Base-by-base conservation (phyloP, 257 asterid species). In the Solanum virginianum region DNA sequence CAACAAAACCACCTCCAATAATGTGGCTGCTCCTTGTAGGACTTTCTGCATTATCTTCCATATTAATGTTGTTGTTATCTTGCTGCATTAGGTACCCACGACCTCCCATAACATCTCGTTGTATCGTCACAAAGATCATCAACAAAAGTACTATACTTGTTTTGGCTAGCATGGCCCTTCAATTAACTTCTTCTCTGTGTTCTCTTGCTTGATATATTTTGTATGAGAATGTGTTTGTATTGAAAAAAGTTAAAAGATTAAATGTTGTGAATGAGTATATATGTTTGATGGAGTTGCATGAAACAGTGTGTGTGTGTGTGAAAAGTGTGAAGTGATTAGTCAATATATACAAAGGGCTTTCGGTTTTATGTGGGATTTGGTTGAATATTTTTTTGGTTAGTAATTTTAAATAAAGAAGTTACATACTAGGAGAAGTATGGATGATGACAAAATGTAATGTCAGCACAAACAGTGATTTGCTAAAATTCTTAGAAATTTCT, bases 1-100 rank as follows among this genome's bases (percentile, higher is more conserved):
- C 91, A 88, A 85, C 81, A 87, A 84, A 85, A 18, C 89, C 90
- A 18, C 89, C 89, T 24, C 49, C 47, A 32, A 18, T 68, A 32
- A 18, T 68, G 14, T 49, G 59, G 13, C 15, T 84, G 29, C 1
- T 26, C 1, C 74, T 81, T 20, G 82, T 85, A 20, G 45, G 80
- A 20, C 32, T 83, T 68, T 49, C 49, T 49, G 45, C 71, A 43
- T 24, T 4, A 49, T 41, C 80, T 56, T 32, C 80, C 83, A 63
- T 87, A 20, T 60, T 60, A 12, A 12, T 43, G 24, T 53, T 75
- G 15, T 60, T 15, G 11, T 32, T 79, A 49, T 84, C 83, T 57
- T 77, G 86, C 49, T 68, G n/a, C 75, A 68, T 17, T 54, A 87
- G 80, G 18, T 70, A 43, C 56, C 22, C 22, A 14, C 92, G 86